Percentiles rank a stretch among this genome's conserved stretches.
These are phyloP conservation scores for Cutaneotrichosporon cavernicola DNA, from an alignment of 1,284 basidiomycete species.

Conservation along the genomic window DNA sequence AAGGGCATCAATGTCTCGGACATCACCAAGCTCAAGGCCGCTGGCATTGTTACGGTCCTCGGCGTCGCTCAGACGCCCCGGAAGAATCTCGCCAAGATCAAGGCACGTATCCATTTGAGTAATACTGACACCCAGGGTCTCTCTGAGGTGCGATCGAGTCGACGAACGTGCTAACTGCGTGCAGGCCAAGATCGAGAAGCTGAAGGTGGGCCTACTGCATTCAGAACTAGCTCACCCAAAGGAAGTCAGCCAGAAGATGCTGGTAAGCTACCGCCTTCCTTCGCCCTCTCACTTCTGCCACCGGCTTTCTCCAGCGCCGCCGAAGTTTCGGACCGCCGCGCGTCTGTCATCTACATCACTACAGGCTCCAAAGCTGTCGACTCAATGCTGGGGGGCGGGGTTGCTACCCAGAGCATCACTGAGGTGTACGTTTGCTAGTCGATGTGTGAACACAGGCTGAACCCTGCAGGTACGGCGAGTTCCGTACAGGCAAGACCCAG, in stretches of 20 bases:
- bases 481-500: constrained; percentile 74
- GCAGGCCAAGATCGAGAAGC: constrained; percentile 88
- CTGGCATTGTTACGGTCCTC: constrained; percentile 56
- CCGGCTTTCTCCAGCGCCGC: constrained; percentile 83
- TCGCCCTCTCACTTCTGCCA: constrained; percentile 58
- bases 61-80: constrained; percentile 67
- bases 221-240: constrained; percentile 42
- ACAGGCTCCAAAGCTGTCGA: constrained; percentile 91
- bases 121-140: constrained; percentile 34
- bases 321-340: constrained; percentile 81
- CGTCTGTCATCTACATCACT: constrained; percentile 72
- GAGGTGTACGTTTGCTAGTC: constrained; percentile 59
- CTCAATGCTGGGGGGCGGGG: constrained; percentile 77
- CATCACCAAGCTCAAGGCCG: constrained; percentile 81
- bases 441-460: constrained; percentile 60
- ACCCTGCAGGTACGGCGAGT: constrained; percentile 36
- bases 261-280: constrained; percentile 56
- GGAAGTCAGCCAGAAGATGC: constrained; percentile 82
- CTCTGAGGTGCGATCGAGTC: constrained; percentile 34
- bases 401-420: constrained; percentile 85
- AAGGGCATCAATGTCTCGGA: constrained; percentile 93
- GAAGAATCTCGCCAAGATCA: constrained; percentile 83
- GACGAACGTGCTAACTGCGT: not conserved
- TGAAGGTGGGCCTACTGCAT: constrained; percentile 63
- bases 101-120: constrained; percentile 58